Evolutionary conservation across 257 asterid species (phyloP).

Genomic region (Gynochthodes officinalis): DNA sequence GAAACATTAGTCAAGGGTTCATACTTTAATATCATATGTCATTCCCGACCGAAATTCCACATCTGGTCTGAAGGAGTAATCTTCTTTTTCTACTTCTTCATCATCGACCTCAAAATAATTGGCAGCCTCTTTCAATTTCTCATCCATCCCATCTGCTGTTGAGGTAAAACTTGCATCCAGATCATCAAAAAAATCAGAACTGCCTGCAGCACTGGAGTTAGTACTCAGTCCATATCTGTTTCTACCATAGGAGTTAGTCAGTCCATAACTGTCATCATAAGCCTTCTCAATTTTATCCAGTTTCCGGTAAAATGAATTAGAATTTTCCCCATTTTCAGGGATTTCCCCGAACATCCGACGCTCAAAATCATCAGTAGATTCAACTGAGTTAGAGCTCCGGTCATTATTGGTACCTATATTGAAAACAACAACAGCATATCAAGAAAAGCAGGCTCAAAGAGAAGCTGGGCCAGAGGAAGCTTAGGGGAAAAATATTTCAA

Average conservation of each 20-base stretch:
- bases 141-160: conserved; percentile 59
- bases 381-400: conserved; percentile 26
- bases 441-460: neutral
- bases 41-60: conserved; percentile 43
- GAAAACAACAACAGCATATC: neutral
- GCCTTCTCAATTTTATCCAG: conserved; percentile 53
- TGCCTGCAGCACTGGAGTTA: conserved; percentile 24
- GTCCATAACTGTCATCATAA: conserved; percentile 28
- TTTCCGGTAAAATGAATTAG: conserved; percentile 41
- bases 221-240: conserved; percentile 34
- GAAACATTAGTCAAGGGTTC: conserved; percentile 10
- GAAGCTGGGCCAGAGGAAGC: neutral
- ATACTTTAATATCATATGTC: conserved; percentile 73
- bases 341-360: conserved; percentile 35
- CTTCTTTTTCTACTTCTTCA: conserved; percentile 48
- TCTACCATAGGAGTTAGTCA: conserved; percentile 20
- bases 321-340: conserved; percentile 16
- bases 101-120: conserved; percentile 58
- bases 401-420: conserved; percentile 33
- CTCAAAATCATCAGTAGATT: conserved; percentile 46
- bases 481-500: too few species aligned
- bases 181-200: conserved; percentile 30
- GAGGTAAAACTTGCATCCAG: conserved; percentile 38
- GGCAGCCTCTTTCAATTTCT: conserved; percentile 63
- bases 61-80: conserved; percentile 76